Percentiles rank a stretch among this genome's conserved stretches.
Evolutionary conservation across 176 grass and related monocot genomes (phyloP).

Genomic region (Avena eriantha): DNA sequence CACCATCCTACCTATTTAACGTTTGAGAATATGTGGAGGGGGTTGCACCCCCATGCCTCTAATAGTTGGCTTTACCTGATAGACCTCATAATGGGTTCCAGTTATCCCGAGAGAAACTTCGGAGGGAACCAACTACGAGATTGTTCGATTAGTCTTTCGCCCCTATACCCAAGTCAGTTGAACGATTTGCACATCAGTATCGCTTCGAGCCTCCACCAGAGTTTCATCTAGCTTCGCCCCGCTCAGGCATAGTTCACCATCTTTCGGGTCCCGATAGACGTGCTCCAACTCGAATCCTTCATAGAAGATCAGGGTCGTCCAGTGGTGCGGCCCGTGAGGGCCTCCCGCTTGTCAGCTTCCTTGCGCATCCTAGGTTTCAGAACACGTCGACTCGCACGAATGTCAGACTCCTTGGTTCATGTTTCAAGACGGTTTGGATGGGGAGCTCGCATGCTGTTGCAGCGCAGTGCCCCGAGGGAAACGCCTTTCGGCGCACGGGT

Average conservation of each 20-base stretch:
- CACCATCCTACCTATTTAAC: no score
- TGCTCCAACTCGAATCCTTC: constrained; percentile 79
- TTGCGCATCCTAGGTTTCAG: no score
- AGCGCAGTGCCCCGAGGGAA: no score
- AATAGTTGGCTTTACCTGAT: constrained; percentile 88
- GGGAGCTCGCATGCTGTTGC: no score
- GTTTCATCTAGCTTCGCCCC: constrained; percentile 60
- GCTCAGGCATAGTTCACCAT: constrained; percentile 72
- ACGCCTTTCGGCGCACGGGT: no score
- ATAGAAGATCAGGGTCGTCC: constrained; percentile 61
- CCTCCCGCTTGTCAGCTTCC: constrained; percentile 41
- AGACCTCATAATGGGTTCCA: constrained; percentile 64
- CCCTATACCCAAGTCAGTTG: constrained; percentile 77
- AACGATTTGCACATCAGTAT: constrained; percentile 67
- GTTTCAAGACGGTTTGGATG: no score
- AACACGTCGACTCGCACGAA: no score
- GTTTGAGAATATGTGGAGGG: no score
- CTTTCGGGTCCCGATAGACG: constrained; percentile 55
- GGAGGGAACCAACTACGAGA: constrained; percentile 74
- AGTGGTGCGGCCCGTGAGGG: constrained; percentile 36
- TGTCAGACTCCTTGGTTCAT: no score
- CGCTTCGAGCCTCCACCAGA: constrained; percentile 72
- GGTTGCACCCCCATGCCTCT: constrained; percentile 76
- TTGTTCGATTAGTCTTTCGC: constrained; percentile 77
- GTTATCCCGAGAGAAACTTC: constrained; percentile 59